Base-by-base conservation (phyloP, 805 yeast genomes). In the Sugiyamaella chiloensis region DNA sequence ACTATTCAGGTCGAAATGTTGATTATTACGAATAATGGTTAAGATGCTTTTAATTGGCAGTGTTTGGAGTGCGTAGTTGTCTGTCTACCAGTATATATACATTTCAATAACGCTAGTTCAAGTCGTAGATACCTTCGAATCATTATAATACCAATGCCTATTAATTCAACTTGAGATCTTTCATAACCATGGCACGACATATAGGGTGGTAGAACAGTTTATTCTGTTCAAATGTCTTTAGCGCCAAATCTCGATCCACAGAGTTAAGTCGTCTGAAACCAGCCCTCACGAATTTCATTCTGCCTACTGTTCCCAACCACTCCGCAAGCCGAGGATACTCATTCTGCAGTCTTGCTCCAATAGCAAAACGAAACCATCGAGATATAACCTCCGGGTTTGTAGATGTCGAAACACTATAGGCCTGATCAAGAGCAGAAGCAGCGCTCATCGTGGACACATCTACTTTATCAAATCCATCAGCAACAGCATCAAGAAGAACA, bases 241-340 rank as follows among this genome's bases (percentile, higher is more conserved):
- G 58, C 0, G 96, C 96, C 53, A 83, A 70, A 12, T 73, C 70
- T 37, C 76, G 78, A 64, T 86, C 85, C 20, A 83, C 91, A 5
- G 67, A 60, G 60, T 79, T 76, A 52, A 89, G 71, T 51, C 82
- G 68, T 39, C 79, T 74, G 67, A 80, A 88, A 3, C 93, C 87
- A 24, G 96, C 96, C 65, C 96, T 78, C 21, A 87, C 96, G 61
- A 83, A 89, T 70, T 89, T 89, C 96, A 89, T 89, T 72, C 96
- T 78, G 17, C 96, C 96, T 19, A 89, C 93, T 2, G 90, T 81
- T 9, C 91, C 95, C 47, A 89, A 74, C 96, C 96, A 89, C 45
- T 79, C 78, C 2, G 95, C 88, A 40, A 89, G 69, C 37, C 66
- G 68, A 48, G 66, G 68, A 62, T 83, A 77, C 32, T 58, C 57